A percentile compares a stretch with the other conserved stretches of the same genome.
Conservation (phyloP, 2,329 filamentous ascomycete genomes). For the Annulohypoxylon truncatum region DNA sequence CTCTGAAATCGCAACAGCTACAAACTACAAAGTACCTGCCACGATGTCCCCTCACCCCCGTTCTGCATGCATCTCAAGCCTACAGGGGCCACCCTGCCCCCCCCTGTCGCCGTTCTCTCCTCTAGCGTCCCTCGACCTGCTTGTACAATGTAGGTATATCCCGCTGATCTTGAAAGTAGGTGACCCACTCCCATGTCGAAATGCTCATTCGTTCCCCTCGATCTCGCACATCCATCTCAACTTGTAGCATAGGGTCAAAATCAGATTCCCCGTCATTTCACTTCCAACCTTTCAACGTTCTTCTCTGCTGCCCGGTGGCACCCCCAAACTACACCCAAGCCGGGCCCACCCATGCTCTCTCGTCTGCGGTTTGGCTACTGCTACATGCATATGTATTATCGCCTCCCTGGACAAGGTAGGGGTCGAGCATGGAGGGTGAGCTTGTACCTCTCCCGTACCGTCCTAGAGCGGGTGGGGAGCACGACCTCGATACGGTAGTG, state of each 20-base stretch:
- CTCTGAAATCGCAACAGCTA: constrained; percentile 25
- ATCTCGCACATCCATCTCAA: constrained; percentile 43
- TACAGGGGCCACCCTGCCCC: constrained; percentile 42
- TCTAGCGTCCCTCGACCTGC: constrained; percentile 37
- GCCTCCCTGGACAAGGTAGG: constrained; percentile 39
- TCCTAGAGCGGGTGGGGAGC: constrained; percentile 36
- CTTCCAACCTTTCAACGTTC: constrained; percentile 19
- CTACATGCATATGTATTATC: constrained; percentile 41
- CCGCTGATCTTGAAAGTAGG: constrained; percentile 48
- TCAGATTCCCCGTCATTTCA: constrained; percentile 21
- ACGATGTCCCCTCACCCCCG: constrained; percentile 44
- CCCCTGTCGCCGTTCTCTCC: constrained; percentile 42
- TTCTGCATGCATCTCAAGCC: constrained; percentile 43
- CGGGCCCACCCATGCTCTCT: constrained; percentile 35
- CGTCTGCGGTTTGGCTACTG: constrained; percentile 30
- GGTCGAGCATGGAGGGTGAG: constrained; percentile 36
- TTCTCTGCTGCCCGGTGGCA: constrained; percentile 17
- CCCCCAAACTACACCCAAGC: constrained; percentile 34
- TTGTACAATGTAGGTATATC: constrained; percentile 41
- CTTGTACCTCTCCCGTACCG: constrained; percentile 43
- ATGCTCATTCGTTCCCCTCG: constrained; percentile 44
- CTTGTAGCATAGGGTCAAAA: constrained; percentile 15
- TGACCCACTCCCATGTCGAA: constrained; percentile 32
- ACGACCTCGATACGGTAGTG: constrained; percentile 41
- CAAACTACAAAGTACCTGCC: constrained; percentile 44